phyloP scores from a whole-genome alignment of 2,329 filamentous ascomycete species.

The Claviceps sp. region DNA sequence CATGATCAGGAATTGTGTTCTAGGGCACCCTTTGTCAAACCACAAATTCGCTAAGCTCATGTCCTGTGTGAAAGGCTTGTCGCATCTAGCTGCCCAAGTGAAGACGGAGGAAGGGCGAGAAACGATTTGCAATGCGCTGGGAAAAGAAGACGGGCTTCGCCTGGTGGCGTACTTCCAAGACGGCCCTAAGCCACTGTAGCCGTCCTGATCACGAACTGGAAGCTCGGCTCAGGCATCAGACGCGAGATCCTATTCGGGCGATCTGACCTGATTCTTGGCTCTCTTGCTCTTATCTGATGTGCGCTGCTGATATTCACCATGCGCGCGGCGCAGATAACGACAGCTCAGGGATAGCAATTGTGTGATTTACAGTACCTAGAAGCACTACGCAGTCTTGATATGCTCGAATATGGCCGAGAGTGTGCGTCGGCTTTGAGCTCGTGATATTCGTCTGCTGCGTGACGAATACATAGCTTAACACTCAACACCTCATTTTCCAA shows the following conservation, averaged over 20 bases:
- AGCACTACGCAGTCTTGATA: too few relatives aligned
- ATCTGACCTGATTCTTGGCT: background rate
- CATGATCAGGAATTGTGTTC: conserved; percentile 12
- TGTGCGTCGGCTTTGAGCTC: too few relatives aligned
- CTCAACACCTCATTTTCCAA: too few relatives aligned
- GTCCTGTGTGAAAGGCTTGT: conserved; percentile 14
- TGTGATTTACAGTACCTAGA: too few relatives aligned
- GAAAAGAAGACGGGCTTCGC: conserved; percentile 15
- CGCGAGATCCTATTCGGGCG: background rate
- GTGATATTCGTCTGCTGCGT: too few relatives aligned
- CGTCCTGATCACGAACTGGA: background rate
- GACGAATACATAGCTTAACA: too few relatives aligned
- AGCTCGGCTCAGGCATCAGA: background rate
- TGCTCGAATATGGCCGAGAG: too few relatives aligned
- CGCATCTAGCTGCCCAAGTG: conserved; percentile 14
- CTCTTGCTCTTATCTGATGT: background rate
- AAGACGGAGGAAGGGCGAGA: conserved; percentile 8
- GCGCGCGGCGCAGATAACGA: too few relatives aligned
- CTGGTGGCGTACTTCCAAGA: conserved; percentile 17
- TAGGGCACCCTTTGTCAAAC: conserved; percentile 15
- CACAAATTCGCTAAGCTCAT: conserved; percentile 16
- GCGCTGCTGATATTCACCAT: background rate
- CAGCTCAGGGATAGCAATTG: too few relatives aligned
- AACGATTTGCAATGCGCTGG: conserved; percentile 16
- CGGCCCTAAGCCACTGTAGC: conserved; percentile 8